Percentiles rank a stretch among this genome's conserved stretches.
Conservation (phyloP, 768 basidiomycete genomes). For the Cyclocybe cylindracea region DNA sequence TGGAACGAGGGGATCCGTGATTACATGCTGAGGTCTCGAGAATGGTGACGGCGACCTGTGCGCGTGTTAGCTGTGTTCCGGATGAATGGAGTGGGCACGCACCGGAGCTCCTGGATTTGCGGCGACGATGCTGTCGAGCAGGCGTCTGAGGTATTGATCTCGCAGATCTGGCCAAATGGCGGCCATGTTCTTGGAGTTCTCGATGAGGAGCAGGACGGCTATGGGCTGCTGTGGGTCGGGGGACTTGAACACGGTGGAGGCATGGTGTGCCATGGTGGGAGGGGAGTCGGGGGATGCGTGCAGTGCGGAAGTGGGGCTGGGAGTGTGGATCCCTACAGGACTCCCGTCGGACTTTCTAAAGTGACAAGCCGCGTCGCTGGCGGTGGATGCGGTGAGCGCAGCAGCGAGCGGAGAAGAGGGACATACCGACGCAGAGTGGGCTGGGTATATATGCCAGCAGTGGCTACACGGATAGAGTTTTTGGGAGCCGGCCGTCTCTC, state of each 20-base stretch:
- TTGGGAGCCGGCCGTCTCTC: too few relatives aligned
- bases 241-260: constrained; percentile 17
- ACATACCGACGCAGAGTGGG: too few relatives aligned
- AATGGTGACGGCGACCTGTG: constrained; percentile 42
- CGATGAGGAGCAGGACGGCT: constrained; percentile 50
- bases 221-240: constrained; percentile 31
- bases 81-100: constrained; percentile 20
- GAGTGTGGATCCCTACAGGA: constrained; percentile 42
- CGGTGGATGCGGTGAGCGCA: too few relatives aligned
- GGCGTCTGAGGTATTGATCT: constrained; percentile 42
- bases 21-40: constrained; percentile 45
- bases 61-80: background rate
- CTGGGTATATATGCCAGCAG: too few relatives aligned
- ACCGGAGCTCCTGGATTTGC: constrained; percentile 42
- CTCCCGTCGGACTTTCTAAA: constrained; percentile 41
- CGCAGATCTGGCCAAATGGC: constrained; percentile 49
- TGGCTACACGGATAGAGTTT: too few relatives aligned
- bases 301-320: constrained; percentile 10
- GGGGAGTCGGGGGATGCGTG: constrained; percentile 11
- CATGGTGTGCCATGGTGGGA: constrained; percentile 6
- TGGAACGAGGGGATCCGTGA: constrained; percentile 23
- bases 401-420: too few relatives aligned
- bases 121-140: constrained; percentile 41
- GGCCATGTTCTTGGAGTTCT: constrained; percentile 52
- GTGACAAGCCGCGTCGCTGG: too few relatives aligned